Evolutionary conservation across 345 rosid species (phyloP).

Genomic region (Litchi chinensis): DNA sequence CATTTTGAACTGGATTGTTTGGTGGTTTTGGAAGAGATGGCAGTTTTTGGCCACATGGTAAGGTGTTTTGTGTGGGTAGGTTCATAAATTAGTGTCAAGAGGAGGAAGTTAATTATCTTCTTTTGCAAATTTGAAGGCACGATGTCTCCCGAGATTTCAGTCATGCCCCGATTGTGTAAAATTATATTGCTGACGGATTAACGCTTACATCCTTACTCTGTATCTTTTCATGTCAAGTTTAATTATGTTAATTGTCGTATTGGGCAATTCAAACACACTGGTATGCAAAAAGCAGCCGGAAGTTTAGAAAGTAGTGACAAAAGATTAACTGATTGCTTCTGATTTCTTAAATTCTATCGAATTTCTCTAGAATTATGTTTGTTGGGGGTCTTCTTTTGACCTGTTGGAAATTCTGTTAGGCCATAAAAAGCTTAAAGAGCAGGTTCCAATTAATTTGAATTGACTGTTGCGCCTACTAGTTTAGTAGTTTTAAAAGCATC

Average conservation of each 20-base stretch:
- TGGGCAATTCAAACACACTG: background rate
- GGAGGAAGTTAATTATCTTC: no score
- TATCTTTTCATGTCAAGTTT: background rate
- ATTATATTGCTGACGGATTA: no score
- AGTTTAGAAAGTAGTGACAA: background rate
- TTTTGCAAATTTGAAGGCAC: no score
- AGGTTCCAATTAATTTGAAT: slow-evolving; percentile 18
- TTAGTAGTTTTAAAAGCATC: slow-evolving; percentile 3
- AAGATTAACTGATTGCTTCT: background rate
- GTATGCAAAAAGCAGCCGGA: background rate
- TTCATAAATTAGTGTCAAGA: no score
- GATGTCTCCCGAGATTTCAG: background rate
- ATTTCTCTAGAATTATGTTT: background rate
- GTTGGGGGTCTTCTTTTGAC: background rate
- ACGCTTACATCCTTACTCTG: no score
- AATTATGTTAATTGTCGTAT: background rate
- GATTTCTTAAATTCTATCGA: background rate
- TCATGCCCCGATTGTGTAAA: background rate
- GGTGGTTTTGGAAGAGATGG: background rate
- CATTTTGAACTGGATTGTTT: background rate
- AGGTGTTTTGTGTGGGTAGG: no score
- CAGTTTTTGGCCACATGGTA: background rate
- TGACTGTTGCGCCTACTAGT: slow-evolving; percentile 30
- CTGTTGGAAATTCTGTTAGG: background rate
- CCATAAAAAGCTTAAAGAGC: slow-evolving; percentile 19